Percentiles rank a stretch among this genome's conserved stretches.
Evolutionary conservation across 208 protist species (phyloP).

Genomic region (Entamoeba invadens): DNA sequence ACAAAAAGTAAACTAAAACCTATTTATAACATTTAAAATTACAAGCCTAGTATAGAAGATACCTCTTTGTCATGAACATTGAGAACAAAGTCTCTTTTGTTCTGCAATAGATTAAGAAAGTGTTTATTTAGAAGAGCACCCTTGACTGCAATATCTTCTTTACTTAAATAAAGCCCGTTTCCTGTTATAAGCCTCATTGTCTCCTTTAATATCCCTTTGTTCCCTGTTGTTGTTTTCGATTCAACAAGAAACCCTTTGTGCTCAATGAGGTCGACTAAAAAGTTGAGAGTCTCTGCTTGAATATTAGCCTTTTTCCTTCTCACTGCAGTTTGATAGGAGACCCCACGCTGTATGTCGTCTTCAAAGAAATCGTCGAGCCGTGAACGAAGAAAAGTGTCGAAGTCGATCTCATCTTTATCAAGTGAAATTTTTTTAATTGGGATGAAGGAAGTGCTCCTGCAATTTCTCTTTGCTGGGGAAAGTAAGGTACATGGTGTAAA

Average conservation of each 20-base stretch:
- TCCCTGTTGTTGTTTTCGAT: neutral
- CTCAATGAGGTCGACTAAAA: neutral
- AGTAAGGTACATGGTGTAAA: neutral
- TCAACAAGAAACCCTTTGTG: neutral
- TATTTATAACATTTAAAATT: too few species aligned
- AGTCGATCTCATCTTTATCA: neutral
- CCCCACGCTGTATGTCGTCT: neutral
- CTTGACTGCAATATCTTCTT: neutral
- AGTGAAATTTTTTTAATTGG: neutral
- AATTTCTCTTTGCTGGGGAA: neutral
- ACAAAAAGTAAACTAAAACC: too few species aligned
- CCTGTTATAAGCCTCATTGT: neutral
- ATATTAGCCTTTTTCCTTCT: neutral
- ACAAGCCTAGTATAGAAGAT: too few species aligned
- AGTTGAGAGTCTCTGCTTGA: neutral
- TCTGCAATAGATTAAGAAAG: too few species aligned
- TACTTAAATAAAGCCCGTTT: neutral
- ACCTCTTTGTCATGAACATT: too few species aligned
- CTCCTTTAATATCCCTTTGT: neutral
- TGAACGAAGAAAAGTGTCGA: neutral
- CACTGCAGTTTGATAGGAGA: neutral
- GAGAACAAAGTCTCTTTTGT: too few species aligned
- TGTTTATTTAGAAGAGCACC: too few species aligned
- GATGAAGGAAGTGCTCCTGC: neutral
- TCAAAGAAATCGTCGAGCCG: neutral